Percentiles rank a stretch among this genome's conserved stretches.
These are phyloP conservation scores for Trypanosoma vivax DNA, from an alignment of 208 protist species.

Conservation along the genomic window DNA sequence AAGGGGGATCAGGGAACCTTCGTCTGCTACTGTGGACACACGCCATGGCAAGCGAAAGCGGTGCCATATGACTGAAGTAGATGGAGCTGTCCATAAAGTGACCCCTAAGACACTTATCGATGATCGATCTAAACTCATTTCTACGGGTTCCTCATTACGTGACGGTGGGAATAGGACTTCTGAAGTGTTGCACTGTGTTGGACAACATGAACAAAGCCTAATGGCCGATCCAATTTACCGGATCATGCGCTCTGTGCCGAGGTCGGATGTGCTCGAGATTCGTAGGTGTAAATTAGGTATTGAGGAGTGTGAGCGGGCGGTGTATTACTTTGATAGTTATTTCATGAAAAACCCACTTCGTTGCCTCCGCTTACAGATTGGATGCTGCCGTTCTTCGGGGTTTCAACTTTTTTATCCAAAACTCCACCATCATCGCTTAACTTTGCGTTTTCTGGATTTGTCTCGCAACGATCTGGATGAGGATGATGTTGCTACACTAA, in stretches of 20 bases:
- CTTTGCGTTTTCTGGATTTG: conserved; percentile 70
- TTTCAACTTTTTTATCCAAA: conserved; percentile 62
- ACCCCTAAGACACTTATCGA: too few species aligned
- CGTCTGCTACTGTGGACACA: too few species aligned
- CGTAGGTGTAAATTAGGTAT: conserved; percentile 61
- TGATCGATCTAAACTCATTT: too few species aligned
- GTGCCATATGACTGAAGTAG: too few species aligned
- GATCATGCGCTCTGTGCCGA: conserved; percentile 73
- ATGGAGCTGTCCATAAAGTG: too few species aligned
- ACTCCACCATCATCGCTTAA: conserved; percentile 47
- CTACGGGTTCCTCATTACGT: not conserved
- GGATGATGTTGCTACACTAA: conserved; percentile 59
- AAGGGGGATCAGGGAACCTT: too few species aligned
- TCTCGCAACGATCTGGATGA: conserved; percentile 65
- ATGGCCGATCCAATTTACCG: conserved; percentile 68
- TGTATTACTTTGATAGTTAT: conserved; percentile 60
- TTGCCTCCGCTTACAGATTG: conserved; percentile 69
- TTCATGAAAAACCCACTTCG: conserved; percentile 78
- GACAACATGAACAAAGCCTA: not conserved
- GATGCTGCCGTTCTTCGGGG: conserved; percentile 59
- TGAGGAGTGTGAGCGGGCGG: conserved; percentile 64
- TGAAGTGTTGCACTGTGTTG: too few species aligned
- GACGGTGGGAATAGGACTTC: not conserved
- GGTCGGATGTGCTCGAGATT: conserved; percentile 80
- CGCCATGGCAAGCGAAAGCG: too few species aligned